A percentile compares a stretch with the other conserved stretches of the same genome.
Conservation (phyloP, 331 rosid genomes). For the Erythrophleum ivorense region DNA sequence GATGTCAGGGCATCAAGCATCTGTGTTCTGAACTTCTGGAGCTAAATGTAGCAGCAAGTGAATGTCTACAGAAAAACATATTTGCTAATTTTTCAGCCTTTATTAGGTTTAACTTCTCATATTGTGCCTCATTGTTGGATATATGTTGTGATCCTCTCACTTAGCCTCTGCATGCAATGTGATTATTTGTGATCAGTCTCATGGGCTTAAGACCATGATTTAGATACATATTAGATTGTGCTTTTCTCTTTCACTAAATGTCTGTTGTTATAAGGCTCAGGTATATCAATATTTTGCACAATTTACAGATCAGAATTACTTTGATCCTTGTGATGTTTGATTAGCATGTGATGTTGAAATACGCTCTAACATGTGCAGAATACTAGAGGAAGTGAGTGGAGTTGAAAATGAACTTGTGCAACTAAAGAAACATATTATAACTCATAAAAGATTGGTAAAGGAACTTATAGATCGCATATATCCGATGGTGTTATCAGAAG, state of each 20-base stretch:
- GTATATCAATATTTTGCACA: background rate
- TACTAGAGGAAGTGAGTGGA: slow-evolving; percentile 42
- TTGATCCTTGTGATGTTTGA: background rate
- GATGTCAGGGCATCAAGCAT: slow-evolving; percentile 50
- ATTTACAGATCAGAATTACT: background rate
- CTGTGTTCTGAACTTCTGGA: slow-evolving; percentile 54
- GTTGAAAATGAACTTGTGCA: slow-evolving; percentile 45
- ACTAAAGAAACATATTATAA: slow-evolving; percentile 43
- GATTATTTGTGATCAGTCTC: background rate
- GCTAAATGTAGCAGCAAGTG: slow-evolving; percentile 45
- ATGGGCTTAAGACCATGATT: background rate
- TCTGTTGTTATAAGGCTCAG: no score
- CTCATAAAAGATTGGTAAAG: slow-evolving; percentile 41
- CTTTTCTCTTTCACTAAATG: background rate
- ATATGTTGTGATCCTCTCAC: background rate
- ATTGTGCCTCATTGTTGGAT: background rate
- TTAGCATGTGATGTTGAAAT: background rate
- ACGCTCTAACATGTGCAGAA: slow-evolving; percentile 37
- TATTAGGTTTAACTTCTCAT: slow-evolving; percentile 40
- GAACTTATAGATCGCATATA: slow-evolving; percentile 38
- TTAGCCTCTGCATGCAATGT: background rate
- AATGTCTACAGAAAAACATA: slow-evolving; percentile 41
- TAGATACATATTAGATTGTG: background rate
- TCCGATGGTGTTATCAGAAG: slow-evolving; percentile 45
- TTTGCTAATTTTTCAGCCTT: slow-evolving; percentile 48